Percentiles rank a stretch among this genome's conserved stretches.
Evolutionary conservation across 2,329 filamentous ascomycete genomes (phyloP).

Genomic region (Exserohilum turcica): DNA sequence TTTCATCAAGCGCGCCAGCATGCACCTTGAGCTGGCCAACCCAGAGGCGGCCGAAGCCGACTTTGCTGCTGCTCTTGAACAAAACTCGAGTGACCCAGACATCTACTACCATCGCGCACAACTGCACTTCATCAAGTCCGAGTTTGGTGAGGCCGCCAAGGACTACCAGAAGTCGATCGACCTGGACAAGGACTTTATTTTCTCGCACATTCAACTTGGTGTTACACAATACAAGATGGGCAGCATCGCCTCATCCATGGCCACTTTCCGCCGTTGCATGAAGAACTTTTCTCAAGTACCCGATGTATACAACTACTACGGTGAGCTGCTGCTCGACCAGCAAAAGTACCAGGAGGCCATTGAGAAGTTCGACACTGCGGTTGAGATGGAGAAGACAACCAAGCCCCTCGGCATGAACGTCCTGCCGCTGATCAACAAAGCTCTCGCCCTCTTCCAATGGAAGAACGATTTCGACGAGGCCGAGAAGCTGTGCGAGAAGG

Average conservation of each 20-base stretch:
- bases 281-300: constrained; percentile 98
- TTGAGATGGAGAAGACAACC: constrained; percentile 95
- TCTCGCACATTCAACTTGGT: constrained; percentile 98
- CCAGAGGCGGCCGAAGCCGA: constrained; percentile 85
- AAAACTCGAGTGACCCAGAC: constrained; percentile 89
- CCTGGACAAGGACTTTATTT: constrained; percentile 93
- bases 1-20: constrained; percentile 98
- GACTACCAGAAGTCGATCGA: constrained; percentile 99
- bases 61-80: constrained; percentile 81
- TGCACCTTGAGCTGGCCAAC: constrained; percentile 90
- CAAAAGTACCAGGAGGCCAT: constrained; percentile 94
- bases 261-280: constrained; percentile 94
- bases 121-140: constrained; percentile 94
- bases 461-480: constrained; percentile 95
- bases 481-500: constrained; percentile 96
- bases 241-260: constrained; percentile 96
- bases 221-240: constrained; percentile 99
- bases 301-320: constrained; percentile 99
- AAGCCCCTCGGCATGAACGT: constrained; percentile 98
- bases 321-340: constrained; percentile 94
- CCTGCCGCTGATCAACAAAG: constrained; percentile 97
- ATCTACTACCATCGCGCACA: constrained; percentile 99
- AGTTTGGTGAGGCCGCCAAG: constrained; percentile 91
- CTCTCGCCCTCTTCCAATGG: constrained; percentile 95
- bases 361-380: constrained; percentile 97